Conservation (phyloP, 805 yeast species). For the Saccharomycopsis babjevae region DNA sequence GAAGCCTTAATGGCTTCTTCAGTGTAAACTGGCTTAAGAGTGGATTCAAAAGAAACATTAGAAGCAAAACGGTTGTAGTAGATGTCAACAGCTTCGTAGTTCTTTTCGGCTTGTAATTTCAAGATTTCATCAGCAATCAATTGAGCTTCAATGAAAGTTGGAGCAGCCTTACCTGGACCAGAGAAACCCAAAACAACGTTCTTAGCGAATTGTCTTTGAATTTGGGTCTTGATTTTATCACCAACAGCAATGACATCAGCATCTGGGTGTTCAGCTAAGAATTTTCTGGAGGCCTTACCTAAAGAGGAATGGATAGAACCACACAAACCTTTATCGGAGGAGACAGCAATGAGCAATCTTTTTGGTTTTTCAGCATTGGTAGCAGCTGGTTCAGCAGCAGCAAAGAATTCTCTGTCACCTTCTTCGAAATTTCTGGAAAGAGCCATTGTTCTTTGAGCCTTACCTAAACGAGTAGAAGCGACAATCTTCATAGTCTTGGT, state of each 20-base stretch:
- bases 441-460: constrained; percentile 92
- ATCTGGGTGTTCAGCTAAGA: constrained; percentile 50
- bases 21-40: constrained; percentile 54
- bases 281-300: constrained; percentile 75
- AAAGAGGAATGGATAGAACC: constrained; percentile 96
- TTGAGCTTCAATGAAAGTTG: constrained; percentile 84
- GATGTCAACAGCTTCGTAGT: constrained; percentile 69
- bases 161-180: constrained; percentile 95
- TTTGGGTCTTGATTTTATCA: constrained; percentile 87
- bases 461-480: constrained; percentile 91
- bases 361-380: constrained; percentile 42
- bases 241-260: constrained; percentile 83
- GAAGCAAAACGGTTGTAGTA: constrained; percentile 81
- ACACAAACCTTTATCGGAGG: constrained; percentile 97
- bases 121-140: constrained; percentile 77
- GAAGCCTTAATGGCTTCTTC: constrained; percentile 69
- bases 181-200: constrained; percentile 66
- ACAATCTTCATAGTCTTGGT: constrained; percentile 99
- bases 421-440: constrained; percentile 77
- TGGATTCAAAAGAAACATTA: constrained; percentile 86
- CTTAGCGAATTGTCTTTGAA: constrained; percentile 69
- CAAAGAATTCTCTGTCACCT: constrained; percentile 70
- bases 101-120: constrained; percentile 43
- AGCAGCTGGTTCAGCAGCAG: constrained; percentile 68
- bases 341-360: constrained; percentile 74